Percentiles rank a stretch among this genome's conserved stretches.
Conservation (phyloP, 2,329 filamentous ascomycete genomes). For the Fusarium caatingaense region DNA sequence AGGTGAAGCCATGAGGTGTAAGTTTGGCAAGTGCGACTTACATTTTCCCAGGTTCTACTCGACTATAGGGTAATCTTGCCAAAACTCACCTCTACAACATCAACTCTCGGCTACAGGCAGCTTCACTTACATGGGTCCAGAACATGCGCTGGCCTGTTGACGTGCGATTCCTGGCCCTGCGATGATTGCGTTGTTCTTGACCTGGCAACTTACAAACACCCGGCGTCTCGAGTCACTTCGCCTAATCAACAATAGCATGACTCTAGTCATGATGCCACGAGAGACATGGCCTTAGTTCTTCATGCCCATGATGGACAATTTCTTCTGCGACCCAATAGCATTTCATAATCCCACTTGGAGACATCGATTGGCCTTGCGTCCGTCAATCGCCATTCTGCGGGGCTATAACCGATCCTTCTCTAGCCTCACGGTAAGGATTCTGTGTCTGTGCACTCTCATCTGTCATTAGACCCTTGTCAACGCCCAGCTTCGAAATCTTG, state of each 20-base stretch:
- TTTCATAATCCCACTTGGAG: slow-evolving; percentile 25
- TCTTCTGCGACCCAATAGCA: slow-evolving; percentile 44
- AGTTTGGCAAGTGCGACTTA: slow-evolving; percentile 1
- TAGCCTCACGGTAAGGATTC: slow-evolving; percentile 19
- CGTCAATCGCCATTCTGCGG: slow-evolving; percentile 47
- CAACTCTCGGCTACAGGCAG: slow-evolving; percentile 8
- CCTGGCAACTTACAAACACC: background rate
- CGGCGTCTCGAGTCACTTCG: slow-evolving; percentile 9
- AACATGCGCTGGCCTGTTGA: slow-evolving; percentile 11
- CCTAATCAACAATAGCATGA: slow-evolving; percentile 5
- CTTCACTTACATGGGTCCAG: slow-evolving; percentile 1
- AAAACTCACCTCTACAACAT: background rate
- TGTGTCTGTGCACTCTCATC: slow-evolving; percentile 16
- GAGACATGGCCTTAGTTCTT: slow-evolving; percentile 12
- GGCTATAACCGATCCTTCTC: slow-evolving; percentile 38
- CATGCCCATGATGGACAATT: slow-evolving; percentile 37
- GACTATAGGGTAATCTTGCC: slow-evolving; percentile 25
- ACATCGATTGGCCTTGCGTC: slow-evolving; percentile 45
- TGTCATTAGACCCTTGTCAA: slow-evolving; percentile 23
- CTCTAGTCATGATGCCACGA: slow-evolving; percentile 7
- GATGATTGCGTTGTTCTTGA: background rate
- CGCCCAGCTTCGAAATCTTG: slow-evolving; percentile 19
- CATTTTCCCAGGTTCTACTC: background rate
- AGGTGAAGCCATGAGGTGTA: background rate
- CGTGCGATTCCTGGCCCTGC: background rate